These are phyloP conservation scores for Boletus sp. DNA, from an alignment of 1,284 basidiomycete genomes.

Conservation along the genomic window DNA sequence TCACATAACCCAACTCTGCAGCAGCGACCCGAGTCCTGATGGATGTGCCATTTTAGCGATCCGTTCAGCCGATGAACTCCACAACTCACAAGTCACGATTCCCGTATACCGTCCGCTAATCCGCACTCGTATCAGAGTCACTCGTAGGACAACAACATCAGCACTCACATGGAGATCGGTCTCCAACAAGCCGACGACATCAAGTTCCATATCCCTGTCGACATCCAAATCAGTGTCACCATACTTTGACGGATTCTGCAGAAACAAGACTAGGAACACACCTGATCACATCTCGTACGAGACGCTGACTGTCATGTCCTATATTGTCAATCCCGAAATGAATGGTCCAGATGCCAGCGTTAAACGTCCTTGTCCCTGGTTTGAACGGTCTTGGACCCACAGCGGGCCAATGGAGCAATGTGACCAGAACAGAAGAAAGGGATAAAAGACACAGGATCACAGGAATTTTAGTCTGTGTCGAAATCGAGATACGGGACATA, in stretches of 20 bases:
- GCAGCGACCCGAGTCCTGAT: constrained; percentile 68
- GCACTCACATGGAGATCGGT: constrained; percentile 77
- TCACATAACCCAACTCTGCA: constrained; percentile 81
- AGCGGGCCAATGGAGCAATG: constrained; percentile 51
- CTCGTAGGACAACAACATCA: neutral
- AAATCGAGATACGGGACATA: constrained; percentile 12
- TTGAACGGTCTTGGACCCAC: constrained; percentile 56
- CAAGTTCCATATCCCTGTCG: constrained; percentile 72
- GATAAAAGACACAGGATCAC: constrained; percentile 42
- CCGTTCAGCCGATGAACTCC: neutral
- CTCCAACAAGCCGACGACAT: constrained; percentile 81
- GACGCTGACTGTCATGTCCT: constrained; percentile 79
- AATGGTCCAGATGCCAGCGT: constrained; percentile 91
- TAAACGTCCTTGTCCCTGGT: constrained; percentile 65
- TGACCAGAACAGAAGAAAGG: constrained; percentile 48
- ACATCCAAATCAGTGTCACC: constrained; percentile 3
- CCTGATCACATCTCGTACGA: constrained; percentile 72
- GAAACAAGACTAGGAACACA: constrained; percentile 29
- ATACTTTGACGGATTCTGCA: neutral
- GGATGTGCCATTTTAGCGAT: constrained; percentile 3
- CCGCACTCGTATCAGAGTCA: constrained; percentile 1
- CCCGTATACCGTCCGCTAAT: constrained; percentile 80
- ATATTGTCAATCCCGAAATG: constrained; percentile 86
- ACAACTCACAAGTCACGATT: constrained; percentile 77
- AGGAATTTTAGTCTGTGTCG: constrained; percentile 26